phyloP scores from a whole-genome alignment of 2,329 filamentous ascomycete species.

The Dichotomopilus funicola region DNA sequence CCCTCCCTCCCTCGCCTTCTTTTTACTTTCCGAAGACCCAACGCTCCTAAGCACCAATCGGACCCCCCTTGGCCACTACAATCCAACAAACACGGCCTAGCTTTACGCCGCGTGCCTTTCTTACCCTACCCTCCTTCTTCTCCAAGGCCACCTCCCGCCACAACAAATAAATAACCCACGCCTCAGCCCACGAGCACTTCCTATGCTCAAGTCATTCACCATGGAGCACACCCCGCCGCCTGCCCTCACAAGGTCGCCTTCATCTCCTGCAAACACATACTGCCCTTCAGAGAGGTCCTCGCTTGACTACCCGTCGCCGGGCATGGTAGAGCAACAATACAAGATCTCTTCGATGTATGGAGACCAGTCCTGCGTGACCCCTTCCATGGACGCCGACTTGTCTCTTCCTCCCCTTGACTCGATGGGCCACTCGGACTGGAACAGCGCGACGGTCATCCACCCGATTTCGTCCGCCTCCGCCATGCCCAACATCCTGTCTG shows the following conservation, averaged over 20 bases:
- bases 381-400: slow-evolving; percentile 32
- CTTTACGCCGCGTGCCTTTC: slow-evolving; percentile 10
- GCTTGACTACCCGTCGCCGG: slow-evolving; percentile 42
- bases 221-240: slow-evolving; percentile 48
- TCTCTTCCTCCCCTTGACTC: slow-evolving; percentile 35
- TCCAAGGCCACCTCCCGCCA: background rate
- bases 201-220: slow-evolving; percentile 14
- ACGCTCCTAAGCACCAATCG: slow-evolving; percentile 23
- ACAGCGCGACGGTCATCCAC: slow-evolving; percentile 34
- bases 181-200: slow-evolving; percentile 3
- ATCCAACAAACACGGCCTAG: slow-evolving; percentile 13
- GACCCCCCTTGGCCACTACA: slow-evolving; percentile 19
- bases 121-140: slow-evolving; percentile 5
- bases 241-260: slow-evolving; percentile 39
- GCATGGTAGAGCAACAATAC: slow-evolving; percentile 38
- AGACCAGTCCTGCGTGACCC: slow-evolving; percentile 33
- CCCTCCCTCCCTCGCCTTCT: slow-evolving; percentile 16
- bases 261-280: slow-evolving; percentile 39
- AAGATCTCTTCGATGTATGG: slow-evolving; percentile 38
- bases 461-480: slow-evolving; percentile 35
- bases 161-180: slow-evolving; percentile 12
- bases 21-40: slow-evolving; percentile 7
- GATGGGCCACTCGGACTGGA: slow-evolving; percentile 41
- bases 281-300: slow-evolving; percentile 37
- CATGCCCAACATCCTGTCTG: slow-evolving; percentile 40